phyloP scores from a whole-genome alignment of 305 asterid genomes.

The Fraxinus nigra region DNA sequence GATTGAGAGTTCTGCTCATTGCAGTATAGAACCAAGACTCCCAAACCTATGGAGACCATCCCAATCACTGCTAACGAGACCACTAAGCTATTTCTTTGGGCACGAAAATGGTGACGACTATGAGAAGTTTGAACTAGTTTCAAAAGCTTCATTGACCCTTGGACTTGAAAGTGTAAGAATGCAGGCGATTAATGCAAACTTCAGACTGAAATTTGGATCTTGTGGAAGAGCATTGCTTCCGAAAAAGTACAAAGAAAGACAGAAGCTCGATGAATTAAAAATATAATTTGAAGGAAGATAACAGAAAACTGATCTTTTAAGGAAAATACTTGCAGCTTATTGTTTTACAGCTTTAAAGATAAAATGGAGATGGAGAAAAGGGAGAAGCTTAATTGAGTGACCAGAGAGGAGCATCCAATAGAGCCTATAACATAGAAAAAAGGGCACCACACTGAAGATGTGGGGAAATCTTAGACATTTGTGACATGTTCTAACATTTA shows the following conservation, averaged over 20 bases:
- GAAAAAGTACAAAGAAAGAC: background rate
- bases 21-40: background rate
- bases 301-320: background rate
- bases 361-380: background rate
- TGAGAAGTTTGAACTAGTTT: background rate
- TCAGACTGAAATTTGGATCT: background rate
- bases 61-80: background rate
- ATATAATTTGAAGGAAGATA: background rate
- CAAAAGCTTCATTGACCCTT: background rate
- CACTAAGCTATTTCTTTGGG: background rate
- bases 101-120: background rate
- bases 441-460: background rate
- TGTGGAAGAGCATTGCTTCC: background rate
- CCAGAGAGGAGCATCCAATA: background rate
- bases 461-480: background rate
- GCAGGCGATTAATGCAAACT: background rate
- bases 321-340: background rate
- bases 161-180: background rate
- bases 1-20: background rate
- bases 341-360: background rate
- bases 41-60: background rate
- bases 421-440: background rate
- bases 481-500: background rate
- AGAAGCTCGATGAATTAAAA: background rate
- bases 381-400: background rate